Base-by-base conservation (phyloP, 805 yeast species). In the Torulaspora delbrueckii region DNA sequence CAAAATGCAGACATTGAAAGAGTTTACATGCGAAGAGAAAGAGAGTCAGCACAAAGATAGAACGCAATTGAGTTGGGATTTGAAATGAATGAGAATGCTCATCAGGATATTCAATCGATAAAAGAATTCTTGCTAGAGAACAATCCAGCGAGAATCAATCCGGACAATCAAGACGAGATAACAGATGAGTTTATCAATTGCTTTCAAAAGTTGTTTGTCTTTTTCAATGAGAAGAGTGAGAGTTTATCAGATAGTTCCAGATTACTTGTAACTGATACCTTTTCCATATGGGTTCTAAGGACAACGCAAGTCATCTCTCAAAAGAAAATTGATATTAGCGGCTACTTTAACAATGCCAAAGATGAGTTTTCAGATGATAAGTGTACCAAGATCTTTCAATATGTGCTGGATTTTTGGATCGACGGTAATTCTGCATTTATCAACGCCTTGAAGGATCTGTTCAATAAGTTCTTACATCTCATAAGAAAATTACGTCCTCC, bases 371-470 rank as follows among this genome's bases (percentile, higher is more conserved):
- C 54, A 4, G 37, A 43, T 4, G 57, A 61, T 2, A 58, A 50
- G 10, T 55, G 72, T 5, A 59, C 63, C 23, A 51, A 46, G 22
- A 44, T 80, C 1, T 77, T 78, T 55, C 69, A 69, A 19, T 84
- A 76, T 59, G 73, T 84, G 10, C 65, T 82, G 31, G 89, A 81
- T 52, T 81, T 77, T 59, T 81, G 89, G 81, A 79, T 78, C 43
- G 86, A 82, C 41, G 76, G 86, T 1, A 81, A 84, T 4, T 79
- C 85, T 2, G 81, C 95, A 0, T 62, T 86, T 23, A 79, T 83
- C 5, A 86, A 84, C 57, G 82, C 95, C 0, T 61, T 86, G 42
- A 75, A 72, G 44, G 85, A 79, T 26, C 57, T 88, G 37, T 75
- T 87, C 39, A 43, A 61, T 2, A 86, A 82, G 53, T 57, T 82